These are phyloP conservation scores for Trichomonas gallinae DNA, from an alignment of 208 protist species.

Conservation along the genomic window DNA sequence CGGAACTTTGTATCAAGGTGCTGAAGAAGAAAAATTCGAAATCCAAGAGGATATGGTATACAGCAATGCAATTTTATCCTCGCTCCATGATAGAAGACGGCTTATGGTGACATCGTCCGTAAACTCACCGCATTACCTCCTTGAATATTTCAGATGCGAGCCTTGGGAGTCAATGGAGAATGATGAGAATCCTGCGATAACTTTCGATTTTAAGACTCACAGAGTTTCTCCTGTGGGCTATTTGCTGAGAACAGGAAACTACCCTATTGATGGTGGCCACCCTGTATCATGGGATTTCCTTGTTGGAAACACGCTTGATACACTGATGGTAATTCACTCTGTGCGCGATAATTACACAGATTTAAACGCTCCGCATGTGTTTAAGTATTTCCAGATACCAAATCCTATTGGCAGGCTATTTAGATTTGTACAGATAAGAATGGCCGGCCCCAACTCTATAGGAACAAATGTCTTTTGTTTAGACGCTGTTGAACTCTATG, in stretches of 20 bases:
- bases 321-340: not conserved
- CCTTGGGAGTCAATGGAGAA: not conserved
- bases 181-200: not conserved
- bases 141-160: not conserved
- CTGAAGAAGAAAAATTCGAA: not conserved
- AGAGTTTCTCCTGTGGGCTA: not conserved
- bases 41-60: not conserved
- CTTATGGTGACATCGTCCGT: not conserved
- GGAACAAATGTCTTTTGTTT: not conserved
- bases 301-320: not conserved
- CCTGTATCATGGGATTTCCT: not conserved
- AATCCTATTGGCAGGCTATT: not conserved
- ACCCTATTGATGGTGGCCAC: not conserved
- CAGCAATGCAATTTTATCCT: not conserved
- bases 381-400: not conserved
- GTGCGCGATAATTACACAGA: not conserved
- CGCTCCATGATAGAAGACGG: not conserved
- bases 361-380: not conserved
- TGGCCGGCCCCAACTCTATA: not conserved
- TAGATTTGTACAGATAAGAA: not conserved
- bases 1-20: not conserved
- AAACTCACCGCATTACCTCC: not conserved
- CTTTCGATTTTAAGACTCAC: not conserved
- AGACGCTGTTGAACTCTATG: not conserved
- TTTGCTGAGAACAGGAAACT: not conserved